Evolutionary conservation across 2,329 filamentous ascomycete genomes (phyloP), one percentile per base, ranked within the genome.

Genomic region (Cryphonectria parasitica): DNA sequence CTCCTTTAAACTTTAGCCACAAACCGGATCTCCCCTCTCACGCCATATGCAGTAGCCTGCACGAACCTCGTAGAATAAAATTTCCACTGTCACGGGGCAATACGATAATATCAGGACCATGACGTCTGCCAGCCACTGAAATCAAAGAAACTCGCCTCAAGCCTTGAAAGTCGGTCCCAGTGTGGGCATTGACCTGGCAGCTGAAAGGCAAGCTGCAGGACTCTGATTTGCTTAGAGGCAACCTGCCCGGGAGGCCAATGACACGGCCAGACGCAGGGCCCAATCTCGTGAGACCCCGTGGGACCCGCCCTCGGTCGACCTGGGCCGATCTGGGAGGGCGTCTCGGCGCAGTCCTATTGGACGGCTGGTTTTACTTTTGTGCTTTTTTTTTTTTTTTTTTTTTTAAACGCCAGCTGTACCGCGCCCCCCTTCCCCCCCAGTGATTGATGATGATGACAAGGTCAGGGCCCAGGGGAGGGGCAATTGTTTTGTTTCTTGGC

Each of bases 231-330:
- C 61, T 64, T 56, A 63, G 36, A 66, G 66, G 63, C 69, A 63
- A 56, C n/a, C 52, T 43, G 71, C 25, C 49, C 66, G 13, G 39
- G 63, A 39, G 63, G 71, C 71, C 71, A 72, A 72, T 72, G 22
- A 67, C 17, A 43, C 64, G 63, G 60, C 64, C 61, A 67, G 66
- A 49, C 66, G 69, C 70, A 66, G 49, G 69, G 64, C 58, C 69
- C 60, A 72, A 72, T 72, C 71, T 72, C 49, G 66, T 72, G 69
- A 13, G 68, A 52, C 66, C 69, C 69, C 49, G 66, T 72, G 69
- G 41, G 68, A 52, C 66, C 69, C 69, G 64, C 66, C 45, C 28
- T 28, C 22, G 41, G 56, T 28, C 66, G 25, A 28, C 17, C 43
- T 66, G 62, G 36, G 58, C 43, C 66, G 22, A 31, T 10, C 45